These are phyloP conservation scores for Schizophyllum amplum DNA, from an alignment of 1,284 basidiomycete genomes.

Conservation along the genomic window DNA sequence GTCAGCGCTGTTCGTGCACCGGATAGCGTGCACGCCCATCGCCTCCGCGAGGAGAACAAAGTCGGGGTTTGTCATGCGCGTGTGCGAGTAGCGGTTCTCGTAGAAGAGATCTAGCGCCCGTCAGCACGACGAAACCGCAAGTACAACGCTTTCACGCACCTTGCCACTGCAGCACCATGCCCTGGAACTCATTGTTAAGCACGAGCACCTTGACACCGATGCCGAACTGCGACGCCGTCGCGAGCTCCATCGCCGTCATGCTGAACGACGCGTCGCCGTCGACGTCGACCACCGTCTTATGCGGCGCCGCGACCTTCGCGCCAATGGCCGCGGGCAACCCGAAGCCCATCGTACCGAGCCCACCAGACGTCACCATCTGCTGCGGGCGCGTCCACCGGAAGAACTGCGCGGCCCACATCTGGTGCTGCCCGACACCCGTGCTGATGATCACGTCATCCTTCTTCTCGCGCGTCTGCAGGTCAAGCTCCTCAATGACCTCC, in stretches of 20 bases:
- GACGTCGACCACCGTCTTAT: slow-evolving; percentile 93
- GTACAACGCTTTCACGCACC: too few relatives aligned
- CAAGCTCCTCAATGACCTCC: slow-evolving; percentile 91
- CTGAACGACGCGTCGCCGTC: slow-evolving; percentile 98
- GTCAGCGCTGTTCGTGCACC: slow-evolving; percentile 66
- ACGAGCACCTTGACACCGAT: slow-evolving; percentile 94
- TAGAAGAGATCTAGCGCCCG: slow-evolving; percentile 97
- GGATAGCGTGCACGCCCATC: slow-evolving; percentile 89
- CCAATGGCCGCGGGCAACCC: slow-evolving; percentile 92
- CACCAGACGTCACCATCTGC: slow-evolving; percentile 93
- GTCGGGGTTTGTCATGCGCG: slow-evolving; percentile 90
- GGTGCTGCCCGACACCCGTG: slow-evolving; percentile 97
- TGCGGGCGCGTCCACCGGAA: slow-evolving; percentile 87
- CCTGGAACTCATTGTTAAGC: slow-evolving; percentile 93
- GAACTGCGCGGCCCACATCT: slow-evolving; percentile 99
- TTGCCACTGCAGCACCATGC: slow-evolving; percentile 99
- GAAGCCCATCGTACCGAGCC: slow-evolving; percentile 97
- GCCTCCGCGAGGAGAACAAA: slow-evolving; percentile 83
- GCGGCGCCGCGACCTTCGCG: slow-evolving; percentile 91
- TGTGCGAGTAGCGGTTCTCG: slow-evolving; percentile 90
- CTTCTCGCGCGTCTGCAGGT: slow-evolving; percentile 61
- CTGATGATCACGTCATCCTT: slow-evolving; percentile 88
- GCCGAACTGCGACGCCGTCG: slow-evolving; percentile 83
- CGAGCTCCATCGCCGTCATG: slow-evolving; percentile 99
- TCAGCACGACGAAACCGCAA: slow-evolving; percentile 2